Evolutionary conservation across 2,329 filamentous ascomycete genomes (phyloP).

Genomic region (Helicocarpus griseus): DNA sequence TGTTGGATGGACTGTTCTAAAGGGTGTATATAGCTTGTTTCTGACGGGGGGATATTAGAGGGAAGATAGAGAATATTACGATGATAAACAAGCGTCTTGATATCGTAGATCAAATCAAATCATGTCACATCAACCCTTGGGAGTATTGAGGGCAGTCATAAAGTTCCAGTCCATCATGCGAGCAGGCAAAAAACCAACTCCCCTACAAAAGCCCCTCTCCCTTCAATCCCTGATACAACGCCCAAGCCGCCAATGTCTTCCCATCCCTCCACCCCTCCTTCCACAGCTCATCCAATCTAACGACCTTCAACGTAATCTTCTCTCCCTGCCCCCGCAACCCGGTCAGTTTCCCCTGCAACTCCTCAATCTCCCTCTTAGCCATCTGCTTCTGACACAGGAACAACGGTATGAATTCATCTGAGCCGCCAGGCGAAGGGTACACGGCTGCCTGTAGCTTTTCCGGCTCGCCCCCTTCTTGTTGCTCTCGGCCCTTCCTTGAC

Average conservation of each 20-base stretch:
- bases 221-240: constrained; percentile 45
- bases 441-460: constrained; percentile 39
- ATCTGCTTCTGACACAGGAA: constrained; percentile 48
- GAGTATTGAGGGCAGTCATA: not conserved
- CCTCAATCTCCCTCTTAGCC: constrained; percentile 37
- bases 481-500: not conserved
- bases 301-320: constrained; percentile 50
- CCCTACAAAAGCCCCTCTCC: constrained; percentile 34
- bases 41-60: too few relatives aligned
- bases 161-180: not conserved
- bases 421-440: constrained; percentile 47
- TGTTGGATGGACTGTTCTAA: too few relatives aligned
- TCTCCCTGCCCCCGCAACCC: constrained; percentile 47
- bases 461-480: constrained; percentile 15
- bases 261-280: constrained; percentile 45
- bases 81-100: too few relatives aligned
- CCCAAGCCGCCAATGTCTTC: constrained; percentile 47
- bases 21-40: too few relatives aligned
- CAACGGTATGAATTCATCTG: constrained; percentile 50
- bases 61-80: too few relatives aligned
- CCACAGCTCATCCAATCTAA: constrained; percentile 43
- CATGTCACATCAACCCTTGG: too few relatives aligned
- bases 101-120: too few relatives aligned
- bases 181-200: too few relatives aligned
- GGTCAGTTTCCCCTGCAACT: constrained; percentile 44